Conservation (phyloP, 345 rosid species). For the Acer negundo region DNA sequence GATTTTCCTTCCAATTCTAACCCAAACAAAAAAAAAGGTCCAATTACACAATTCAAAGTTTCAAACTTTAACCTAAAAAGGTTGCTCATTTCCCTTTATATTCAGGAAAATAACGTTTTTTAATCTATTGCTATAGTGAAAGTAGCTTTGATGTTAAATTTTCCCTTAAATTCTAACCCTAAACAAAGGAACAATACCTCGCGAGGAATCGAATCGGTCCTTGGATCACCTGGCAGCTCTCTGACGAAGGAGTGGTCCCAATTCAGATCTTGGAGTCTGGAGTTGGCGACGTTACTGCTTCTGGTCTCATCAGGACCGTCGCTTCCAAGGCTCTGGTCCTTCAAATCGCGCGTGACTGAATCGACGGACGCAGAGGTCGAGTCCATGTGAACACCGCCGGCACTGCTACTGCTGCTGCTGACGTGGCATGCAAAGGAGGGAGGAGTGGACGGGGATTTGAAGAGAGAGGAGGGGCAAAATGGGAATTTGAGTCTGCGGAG, state of each 20-base stretch:
- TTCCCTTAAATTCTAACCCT: too few relatives aligned
- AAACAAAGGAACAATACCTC: conserved; percentile 44
- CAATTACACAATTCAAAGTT: too few relatives aligned
- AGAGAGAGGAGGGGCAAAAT: conserved; percentile 32
- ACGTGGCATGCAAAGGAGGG: conserved; percentile 40
- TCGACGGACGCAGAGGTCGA: conserved; percentile 55
- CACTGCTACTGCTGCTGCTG: conserved; percentile 33
- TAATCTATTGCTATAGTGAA: too few relatives aligned
- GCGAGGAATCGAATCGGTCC: conserved; percentile 68
- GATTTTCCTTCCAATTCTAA: too few relatives aligned
- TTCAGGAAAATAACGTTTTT: too few relatives aligned
- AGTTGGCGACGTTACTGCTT: conserved; percentile 12
- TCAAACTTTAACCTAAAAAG: too few relatives aligned
- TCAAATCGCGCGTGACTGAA: conserved; percentile 64
- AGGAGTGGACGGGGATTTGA: conserved; percentile 26
- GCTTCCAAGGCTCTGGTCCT: conserved; percentile 55
- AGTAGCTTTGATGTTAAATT: too few relatives aligned
- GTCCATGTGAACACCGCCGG: conserved; percentile 47
- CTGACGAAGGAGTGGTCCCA: conserved; percentile 92
- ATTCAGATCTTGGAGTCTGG: conserved; percentile 69
- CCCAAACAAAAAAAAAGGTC: too few relatives aligned
- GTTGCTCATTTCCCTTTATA: too few relatives aligned
- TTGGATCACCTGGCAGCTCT: conserved; percentile 84
- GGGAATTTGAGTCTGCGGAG: conserved; percentile 20
- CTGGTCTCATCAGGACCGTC: conserved; percentile 25